phyloP scores from a whole-genome alignment of 805 yeast species.

The Priceomyces castillae region DNA sequence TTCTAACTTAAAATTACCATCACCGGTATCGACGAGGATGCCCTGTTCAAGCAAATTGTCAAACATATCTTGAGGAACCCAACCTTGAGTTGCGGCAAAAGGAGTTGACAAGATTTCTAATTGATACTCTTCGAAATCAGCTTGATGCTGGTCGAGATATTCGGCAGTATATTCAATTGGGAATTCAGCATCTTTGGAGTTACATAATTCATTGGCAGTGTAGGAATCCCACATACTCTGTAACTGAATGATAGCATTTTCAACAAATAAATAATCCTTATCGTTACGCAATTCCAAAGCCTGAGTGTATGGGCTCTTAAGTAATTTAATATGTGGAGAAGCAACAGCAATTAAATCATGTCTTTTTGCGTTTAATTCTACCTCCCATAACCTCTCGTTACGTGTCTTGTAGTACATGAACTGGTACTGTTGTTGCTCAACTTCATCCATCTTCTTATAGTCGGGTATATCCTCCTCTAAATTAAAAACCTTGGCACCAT shows the following conservation, averaged over 20 bases:
- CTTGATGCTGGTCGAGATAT: slow-evolving; percentile 56
- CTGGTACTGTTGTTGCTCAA: slow-evolving; percentile 75
- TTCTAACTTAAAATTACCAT: slow-evolving; percentile 40
- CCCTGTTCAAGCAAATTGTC: slow-evolving; percentile 67
- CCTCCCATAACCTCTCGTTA: slow-evolving; percentile 88
- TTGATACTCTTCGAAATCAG: slow-evolving; percentile 64
- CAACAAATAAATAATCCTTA: slow-evolving; percentile 61
- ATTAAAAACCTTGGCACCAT: slow-evolving; percentile 83
- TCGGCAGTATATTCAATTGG: slow-evolving; percentile 63
- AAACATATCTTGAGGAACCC: slow-evolving; percentile 95
- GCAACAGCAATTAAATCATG: slow-evolving; percentile 75
- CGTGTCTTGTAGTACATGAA: slow-evolving; percentile 88
- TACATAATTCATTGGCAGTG: slow-evolving; percentile 54
- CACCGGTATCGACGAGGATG: slow-evolving; percentile 54
- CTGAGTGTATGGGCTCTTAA: slow-evolving; percentile 62
- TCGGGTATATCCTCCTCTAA: slow-evolving; percentile 72
- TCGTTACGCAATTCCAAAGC: slow-evolving; percentile 57
- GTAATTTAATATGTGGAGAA: slow-evolving; percentile 75
- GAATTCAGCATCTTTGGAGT: slow-evolving; percentile 38
- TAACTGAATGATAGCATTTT: slow-evolving; percentile 64
- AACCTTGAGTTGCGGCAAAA: slow-evolving; percentile 87
- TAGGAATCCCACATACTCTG: slow-evolving; percentile 68
- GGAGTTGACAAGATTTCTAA: slow-evolving; percentile 66
- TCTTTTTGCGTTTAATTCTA: slow-evolving; percentile 59
- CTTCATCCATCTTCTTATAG: slow-evolving; percentile 62